Base-by-base conservation (phyloP, 1,139 yeast genomes). In the Sugiyamaella xylanicola region DNA sequence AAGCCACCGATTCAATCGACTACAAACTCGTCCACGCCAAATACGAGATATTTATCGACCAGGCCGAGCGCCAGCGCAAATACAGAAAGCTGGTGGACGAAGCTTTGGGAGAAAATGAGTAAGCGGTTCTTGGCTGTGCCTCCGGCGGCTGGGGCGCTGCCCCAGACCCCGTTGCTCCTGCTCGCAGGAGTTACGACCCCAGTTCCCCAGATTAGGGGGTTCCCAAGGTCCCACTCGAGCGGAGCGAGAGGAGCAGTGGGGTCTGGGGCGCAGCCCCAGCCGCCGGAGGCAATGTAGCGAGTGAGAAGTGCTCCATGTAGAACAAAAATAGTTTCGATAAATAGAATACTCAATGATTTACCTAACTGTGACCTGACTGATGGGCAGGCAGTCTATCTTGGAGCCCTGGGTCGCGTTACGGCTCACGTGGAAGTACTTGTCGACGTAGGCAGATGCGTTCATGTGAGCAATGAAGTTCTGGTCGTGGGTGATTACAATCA, bases 401-500 rank as follows among this genome's bases (percentile, higher is more conserved):
- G 97, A 88, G 61, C 84, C 83, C 65, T 90, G 93, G 53, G 86
- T 80, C 58, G 85, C 89, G 70, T 91, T 91, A 67, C 99, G 78
- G 61, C 82, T 82, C 17, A 93, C 85, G 60, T 88, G 79, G 71
- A 86, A 93, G 71, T 88, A 95, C 67, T 87, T 91, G 69, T 90
- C 97, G n/a, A 96, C 85, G 68, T 88, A 91, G 54, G 83, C 81
- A 29, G 85, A 82, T 0, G 97, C 97, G 68, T 86, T 84, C 84
- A 93, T 91, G 67, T 86, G 87, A 53, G 84, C 79, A 67, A 93
- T 75, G 66, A 93, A 93, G 64, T 87, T 87, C 71, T 93, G 97
- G 72, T 93, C 99, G 68, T 93, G 99, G 0, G 99, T 93, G 63
- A 93, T 93, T 3, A 93, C 95, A 65, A 93, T 91, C 55, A 93